Conservation (phyloP, 805 yeast species). For the Yamadazyma olivae region DNA sequence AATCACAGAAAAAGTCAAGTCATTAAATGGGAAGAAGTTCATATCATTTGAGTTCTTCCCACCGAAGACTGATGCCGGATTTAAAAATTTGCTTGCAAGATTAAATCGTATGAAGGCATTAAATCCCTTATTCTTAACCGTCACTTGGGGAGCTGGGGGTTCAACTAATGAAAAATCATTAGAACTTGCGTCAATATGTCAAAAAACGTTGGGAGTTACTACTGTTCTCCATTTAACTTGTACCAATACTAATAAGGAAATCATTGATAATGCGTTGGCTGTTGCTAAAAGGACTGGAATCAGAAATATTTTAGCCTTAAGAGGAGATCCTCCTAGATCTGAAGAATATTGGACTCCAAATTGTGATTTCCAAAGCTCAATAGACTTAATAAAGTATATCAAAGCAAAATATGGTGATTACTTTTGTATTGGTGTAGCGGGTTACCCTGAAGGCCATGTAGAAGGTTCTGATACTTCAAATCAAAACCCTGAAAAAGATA, state of each 20-base stretch:
- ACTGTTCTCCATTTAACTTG: constrained; percentile 95
- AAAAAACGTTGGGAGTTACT: constrained; percentile 72
- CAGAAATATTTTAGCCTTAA: constrained; percentile 81
- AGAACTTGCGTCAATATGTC: constrained; percentile 76
- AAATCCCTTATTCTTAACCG: constrained; percentile 86
- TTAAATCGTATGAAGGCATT: constrained; percentile 83
- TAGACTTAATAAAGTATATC: constrained; percentile 82
- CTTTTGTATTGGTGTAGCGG: constrained; percentile 95
- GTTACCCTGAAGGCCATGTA: constrained; percentile 96
- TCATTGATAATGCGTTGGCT: constrained; percentile 76
- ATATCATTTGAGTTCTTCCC: constrained; percentile 96
- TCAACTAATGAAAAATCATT: constrained; percentile 84
- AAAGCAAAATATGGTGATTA: constrained; percentile 67
- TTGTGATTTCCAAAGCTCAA: constrained; percentile 71
- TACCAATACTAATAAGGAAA: constrained; percentile 77
- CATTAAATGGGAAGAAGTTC: constrained; percentile 45
- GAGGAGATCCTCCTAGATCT: constrained; percentile 95
- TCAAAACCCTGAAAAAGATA: constrained; percentile 66
- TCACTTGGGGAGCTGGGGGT: constrained; percentile 99
- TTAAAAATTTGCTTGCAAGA: constrained; percentile 79
- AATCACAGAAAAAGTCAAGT: constrained; percentile 45
- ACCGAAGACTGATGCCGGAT: constrained; percentile 90
- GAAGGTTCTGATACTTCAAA: constrained; percentile 70
- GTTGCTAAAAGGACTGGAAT: constrained; percentile 77
- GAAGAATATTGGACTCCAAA: constrained; percentile 55